Conservation (phyloP, 495 filamentous ascomycete genomes). For the Aspergillus ellipticus region DNA sequence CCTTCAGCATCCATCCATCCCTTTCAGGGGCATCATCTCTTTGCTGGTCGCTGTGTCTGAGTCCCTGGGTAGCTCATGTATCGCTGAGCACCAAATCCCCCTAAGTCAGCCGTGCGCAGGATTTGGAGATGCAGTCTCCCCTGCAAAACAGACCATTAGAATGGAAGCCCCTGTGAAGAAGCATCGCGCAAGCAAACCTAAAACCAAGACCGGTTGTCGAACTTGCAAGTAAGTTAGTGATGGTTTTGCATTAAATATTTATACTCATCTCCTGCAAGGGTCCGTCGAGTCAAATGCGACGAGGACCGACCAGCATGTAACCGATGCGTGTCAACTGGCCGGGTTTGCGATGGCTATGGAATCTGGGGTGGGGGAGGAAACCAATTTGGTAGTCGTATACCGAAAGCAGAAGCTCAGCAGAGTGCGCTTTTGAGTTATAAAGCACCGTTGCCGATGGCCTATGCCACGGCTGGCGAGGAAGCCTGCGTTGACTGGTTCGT, state of each 20-base stretch:
- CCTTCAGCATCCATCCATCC: too few relatives aligned
- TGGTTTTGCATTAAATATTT: background rate
- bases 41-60: too few relatives aligned
- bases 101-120: too few relatives aligned
- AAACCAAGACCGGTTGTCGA: slow-evolving; percentile 13
- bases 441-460: background rate
- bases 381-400: background rate
- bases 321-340: slow-evolving; percentile 52
- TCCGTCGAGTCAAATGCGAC: slow-evolving; percentile 55
- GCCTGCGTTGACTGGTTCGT: background rate
- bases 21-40: background rate
- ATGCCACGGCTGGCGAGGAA: background rate
- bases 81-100: too few relatives aligned
- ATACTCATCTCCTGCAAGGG: slow-evolving; percentile 1
- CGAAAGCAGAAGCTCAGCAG: slow-evolving; percentile 18
- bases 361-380: slow-evolving; percentile 47
- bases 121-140: background rate
- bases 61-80: too few relatives aligned
- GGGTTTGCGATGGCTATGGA: slow-evolving; percentile 56
- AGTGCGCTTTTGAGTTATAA: slow-evolving; percentile 6
- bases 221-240: slow-evolving; percentile 11
- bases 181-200: background rate
- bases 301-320: slow-evolving; percentile 52
- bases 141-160: background rate
- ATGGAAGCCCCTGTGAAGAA: background rate